Percentiles rank a stretch among this genome's conserved stretches.
These are phyloP conservation scores for Lactarius indigo DNA, from an alignment of 768 basidiomycete genomes.

Conservation along the genomic window DNA sequence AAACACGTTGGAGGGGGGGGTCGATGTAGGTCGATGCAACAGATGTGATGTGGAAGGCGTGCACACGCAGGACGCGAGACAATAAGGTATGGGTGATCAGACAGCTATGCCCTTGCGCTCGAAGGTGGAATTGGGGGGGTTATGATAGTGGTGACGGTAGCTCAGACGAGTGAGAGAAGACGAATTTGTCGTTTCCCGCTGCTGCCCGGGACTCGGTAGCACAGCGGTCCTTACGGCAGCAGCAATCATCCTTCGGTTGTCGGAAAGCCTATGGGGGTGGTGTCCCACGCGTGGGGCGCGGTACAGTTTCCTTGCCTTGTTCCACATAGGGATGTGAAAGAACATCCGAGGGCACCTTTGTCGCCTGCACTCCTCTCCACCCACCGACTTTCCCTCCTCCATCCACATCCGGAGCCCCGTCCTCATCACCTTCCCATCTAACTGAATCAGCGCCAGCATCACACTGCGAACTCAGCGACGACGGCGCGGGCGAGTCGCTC, in stretches of 20 bases:
- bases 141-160: background rate
- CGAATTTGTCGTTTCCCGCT: conserved; percentile 2
- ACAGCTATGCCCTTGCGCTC: background rate
- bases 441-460: conserved; percentile 26
- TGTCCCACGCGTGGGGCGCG: background rate
- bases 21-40: conserved; percentile 5
- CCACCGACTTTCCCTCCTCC: background rate
- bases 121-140: background rate
- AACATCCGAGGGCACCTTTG: conserved; percentile 9
- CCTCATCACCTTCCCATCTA: conserved; percentile 28
- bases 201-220: background rate
- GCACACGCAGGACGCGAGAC: background rate
- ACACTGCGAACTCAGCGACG: conserved; percentile 49
- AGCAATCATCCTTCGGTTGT: background rate
- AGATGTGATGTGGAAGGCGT: background rate
- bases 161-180: background rate
- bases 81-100: background rate
- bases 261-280: conserved; percentile 1
- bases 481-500: conserved; percentile 55
- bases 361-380: background rate
- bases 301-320: background rate
- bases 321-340: background rate
- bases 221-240: background rate
- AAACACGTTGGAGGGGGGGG: background rate
- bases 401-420: conserved; percentile 2